Percentiles rank a stretch among this genome's conserved stretches.
Conservation (phyloP, 2,329 filamentous ascomycete species). For the Hypoxylon sp. region DNA sequence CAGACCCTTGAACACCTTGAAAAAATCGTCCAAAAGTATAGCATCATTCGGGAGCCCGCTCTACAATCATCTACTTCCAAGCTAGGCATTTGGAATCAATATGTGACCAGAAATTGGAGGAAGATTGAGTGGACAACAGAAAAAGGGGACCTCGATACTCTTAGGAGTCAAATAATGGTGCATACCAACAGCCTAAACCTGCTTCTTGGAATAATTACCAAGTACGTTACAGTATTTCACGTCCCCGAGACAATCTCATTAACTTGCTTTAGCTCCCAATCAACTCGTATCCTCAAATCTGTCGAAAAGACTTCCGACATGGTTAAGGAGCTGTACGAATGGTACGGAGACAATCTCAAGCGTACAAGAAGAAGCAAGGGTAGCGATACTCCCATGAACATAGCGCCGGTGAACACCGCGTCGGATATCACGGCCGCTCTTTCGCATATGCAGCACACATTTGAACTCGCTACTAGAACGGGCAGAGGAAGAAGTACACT, state of each 20-base stretch:
- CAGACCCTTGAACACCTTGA: conserved; percentile 34
- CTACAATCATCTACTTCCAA: background rate
- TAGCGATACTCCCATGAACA: background rate
- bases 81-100: conserved; percentile 32
- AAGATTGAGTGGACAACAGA: conserved; percentile 45
- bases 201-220: conserved; percentile 34
- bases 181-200: conserved; percentile 41
- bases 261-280: conserved; percentile 18
- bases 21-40: conserved; percentile 34
- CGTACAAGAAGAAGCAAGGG: conserved; percentile 10
- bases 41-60: conserved; percentile 19
- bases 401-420: background rate
- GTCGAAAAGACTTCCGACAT: conserved; percentile 21
- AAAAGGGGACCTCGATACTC: conserved; percentile 37
- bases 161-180: conserved; percentile 37
- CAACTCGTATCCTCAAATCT: conserved; percentile 17
- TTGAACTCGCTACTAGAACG: conserved; percentile 15
- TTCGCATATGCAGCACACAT: conserved; percentile 1
- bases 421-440: background rate
- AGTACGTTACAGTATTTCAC: conserved; percentile 1
- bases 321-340: conserved; percentile 30
- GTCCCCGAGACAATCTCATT: background rate
- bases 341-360: conserved; percentile 20
- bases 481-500: conserved; percentile 6
- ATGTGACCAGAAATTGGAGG: conserved; percentile 41